Conservation (phyloP, 306 rosid genomes). For the Astragalus glycyphyllos region DNA sequence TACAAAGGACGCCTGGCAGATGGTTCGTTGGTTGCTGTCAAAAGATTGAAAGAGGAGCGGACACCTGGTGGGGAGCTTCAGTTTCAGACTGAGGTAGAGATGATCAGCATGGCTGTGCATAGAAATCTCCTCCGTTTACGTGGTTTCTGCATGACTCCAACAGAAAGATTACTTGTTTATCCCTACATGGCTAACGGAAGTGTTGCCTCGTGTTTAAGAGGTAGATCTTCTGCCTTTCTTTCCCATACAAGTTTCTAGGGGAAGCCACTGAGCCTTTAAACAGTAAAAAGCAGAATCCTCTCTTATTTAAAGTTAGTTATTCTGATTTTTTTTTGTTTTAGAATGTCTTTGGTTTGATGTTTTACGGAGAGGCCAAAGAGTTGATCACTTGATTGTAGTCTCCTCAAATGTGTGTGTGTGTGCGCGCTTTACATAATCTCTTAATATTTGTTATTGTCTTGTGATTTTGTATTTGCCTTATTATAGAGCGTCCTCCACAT, state of each 20-base stretch:
- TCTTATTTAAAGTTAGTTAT: no score
- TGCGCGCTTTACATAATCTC: no score
- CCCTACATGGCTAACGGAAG: constrained; percentile 99
- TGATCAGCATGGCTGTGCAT: constrained; percentile 99
- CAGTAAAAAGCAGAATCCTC: no score
- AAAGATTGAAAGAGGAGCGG: constrained; percentile 95
- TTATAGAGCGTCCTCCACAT: constrained; percentile 81
- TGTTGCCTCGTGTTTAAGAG: constrained; percentile 98
- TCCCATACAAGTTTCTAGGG: not conserved
- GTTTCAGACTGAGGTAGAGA: constrained; percentile 99
- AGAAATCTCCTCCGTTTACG: constrained; percentile 94
- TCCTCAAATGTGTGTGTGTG: no score
- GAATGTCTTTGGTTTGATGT: no score
- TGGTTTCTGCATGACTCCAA: constrained; percentile 99
- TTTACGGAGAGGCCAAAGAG: no score
- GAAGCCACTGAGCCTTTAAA: not conserved
- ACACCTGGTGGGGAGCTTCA: constrained; percentile 99
- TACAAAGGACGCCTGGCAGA: constrained; percentile 98
- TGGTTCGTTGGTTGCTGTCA: constrained; percentile 92
- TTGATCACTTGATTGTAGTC: no score
- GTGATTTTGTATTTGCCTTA: constrained; percentile 37
- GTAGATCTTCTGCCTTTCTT: constrained; percentile 51
- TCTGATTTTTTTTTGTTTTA: no score
- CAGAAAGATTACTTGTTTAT: constrained; percentile 95
- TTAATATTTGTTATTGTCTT: constrained; percentile 1